Conservation (phyloP, 2,329 filamentous ascomycete species). For the Coniochaeta ligniaria region DNA sequence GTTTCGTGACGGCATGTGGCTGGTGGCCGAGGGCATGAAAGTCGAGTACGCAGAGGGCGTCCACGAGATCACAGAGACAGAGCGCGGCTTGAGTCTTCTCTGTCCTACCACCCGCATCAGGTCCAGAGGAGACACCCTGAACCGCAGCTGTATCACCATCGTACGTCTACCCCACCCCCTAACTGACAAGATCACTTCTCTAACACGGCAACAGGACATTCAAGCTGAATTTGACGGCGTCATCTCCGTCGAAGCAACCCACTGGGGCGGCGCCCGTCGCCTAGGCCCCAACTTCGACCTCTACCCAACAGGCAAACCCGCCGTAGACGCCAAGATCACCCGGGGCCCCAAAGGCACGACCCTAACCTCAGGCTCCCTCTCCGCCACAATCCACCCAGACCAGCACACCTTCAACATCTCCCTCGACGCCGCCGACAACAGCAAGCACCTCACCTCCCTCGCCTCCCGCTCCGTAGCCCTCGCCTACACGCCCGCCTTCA, state of each 20-base stretch:
- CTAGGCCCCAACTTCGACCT: constrained; percentile 51
- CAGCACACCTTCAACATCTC: constrained; percentile 46
- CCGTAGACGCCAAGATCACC: constrained; percentile 27
- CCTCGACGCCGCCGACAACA: constrained; percentile 42
- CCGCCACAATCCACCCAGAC: constrained; percentile 40
- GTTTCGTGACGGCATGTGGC: constrained; percentile 62
- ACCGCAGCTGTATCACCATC: constrained; percentile 46
- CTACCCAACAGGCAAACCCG: constrained; percentile 43
- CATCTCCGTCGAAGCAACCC: constrained; percentile 51
- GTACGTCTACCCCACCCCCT: constrained; percentile 18
- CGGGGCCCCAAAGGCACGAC: constrained; percentile 37
- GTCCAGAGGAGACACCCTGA: constrained; percentile 47
- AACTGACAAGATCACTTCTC: background rate
- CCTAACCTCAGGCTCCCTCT: constrained; percentile 41
- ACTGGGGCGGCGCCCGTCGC: constrained; percentile 46
- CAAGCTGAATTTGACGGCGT: constrained; percentile 51
- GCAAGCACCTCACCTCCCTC: constrained; percentile 45
- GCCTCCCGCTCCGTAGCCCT: constrained; percentile 48
- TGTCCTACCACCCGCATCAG: constrained; percentile 51
- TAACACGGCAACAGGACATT: constrained; percentile 30
- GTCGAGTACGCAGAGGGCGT: constrained; percentile 62
- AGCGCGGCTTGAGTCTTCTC: constrained; percentile 43
- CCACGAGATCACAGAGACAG: constrained; percentile 40
- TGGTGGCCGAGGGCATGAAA: constrained; percentile 50
- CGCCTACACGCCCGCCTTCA: constrained; percentile 46